Base-by-base conservation (phyloP, 306 rosid species). In the Acmispon strigosus region DNA sequence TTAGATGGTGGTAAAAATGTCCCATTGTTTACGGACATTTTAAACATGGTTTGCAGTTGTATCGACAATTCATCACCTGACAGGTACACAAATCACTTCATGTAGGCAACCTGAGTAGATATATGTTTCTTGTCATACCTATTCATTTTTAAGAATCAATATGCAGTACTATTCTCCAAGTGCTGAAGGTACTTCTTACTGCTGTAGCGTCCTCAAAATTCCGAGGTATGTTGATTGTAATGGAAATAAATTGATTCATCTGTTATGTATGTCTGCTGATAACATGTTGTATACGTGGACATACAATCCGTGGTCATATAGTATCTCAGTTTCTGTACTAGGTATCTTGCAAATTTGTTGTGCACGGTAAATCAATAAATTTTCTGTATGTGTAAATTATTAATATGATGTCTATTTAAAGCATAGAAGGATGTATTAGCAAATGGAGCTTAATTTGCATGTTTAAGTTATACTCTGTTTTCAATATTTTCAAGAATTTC, bases 121-220 rank as follows among this genome's bases (percentile, higher is more conserved):
- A 37, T 72, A 56, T 69, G 34, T 76, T 69, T 80, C 72, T 76
- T 57, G 65, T 72, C 72, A 76, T 59, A 55, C 44, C 60, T 79
- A 56, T 73, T 78, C 66, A 83, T 60, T 75, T 44, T 44, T 73
- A 53, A 43, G 67, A 71, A 71, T 62, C 58, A 18, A 82, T 64
- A 20, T 85, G 91, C 96, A 95, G 99, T 78, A 91, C 99, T 18
- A 80, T 89, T 84, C 86, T 95, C 80, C 99, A 95, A 88, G 99
- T 95, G 86, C 81, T 95, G 88, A 95, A 95, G 86, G 99, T 91
- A 73, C 97, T 95, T 72, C 97, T 95, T 78, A 95, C 97, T 53
- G 96, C 97, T 6, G 99, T 91, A 80, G 96, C 99, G 66, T 95
- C 99, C 72, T 55, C 96, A 55, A 95, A 89, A 84, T 95, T 95